Percentiles rank a stretch among this genome's conserved stretches.
These are phyloP conservation scores for Coniochaeta prunicola DNA, from an alignment of 2,329 filamentous ascomycete genomes.

Conservation along the genomic window DNA sequence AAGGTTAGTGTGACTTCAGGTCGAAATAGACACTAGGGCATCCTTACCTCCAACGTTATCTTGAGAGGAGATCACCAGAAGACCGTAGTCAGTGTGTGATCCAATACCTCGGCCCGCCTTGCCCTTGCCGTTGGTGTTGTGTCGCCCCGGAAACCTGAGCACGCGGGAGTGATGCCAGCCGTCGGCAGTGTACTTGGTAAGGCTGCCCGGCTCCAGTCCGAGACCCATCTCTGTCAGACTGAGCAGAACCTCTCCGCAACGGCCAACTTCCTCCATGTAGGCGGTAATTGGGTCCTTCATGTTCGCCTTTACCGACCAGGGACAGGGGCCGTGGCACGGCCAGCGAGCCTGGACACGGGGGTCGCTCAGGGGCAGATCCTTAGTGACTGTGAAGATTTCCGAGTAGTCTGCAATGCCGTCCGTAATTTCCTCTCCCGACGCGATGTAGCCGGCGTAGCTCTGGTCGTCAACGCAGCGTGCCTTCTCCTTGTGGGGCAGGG, in stretches of 20 bases:
- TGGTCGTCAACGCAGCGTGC: constrained; percentile 33
- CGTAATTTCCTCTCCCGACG: constrained; percentile 40
- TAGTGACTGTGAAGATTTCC: constrained; percentile 45
- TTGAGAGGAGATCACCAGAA: constrained; percentile 42
- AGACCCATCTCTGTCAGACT: constrained; percentile 38
- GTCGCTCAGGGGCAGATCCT: constrained; percentile 32
- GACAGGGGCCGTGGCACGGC: constrained; percentile 42
- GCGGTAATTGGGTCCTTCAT: constrained; percentile 30
- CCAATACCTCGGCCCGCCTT: constrained; percentile 42
- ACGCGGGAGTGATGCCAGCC: constrained; percentile 45
- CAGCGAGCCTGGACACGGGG: constrained; percentile 30
- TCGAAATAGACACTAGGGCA: not conserved
- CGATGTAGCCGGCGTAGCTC: constrained; percentile 41
- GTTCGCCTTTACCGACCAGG: constrained; percentile 32
- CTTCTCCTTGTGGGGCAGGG: constrained; percentile 27
- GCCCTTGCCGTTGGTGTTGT: constrained; percentile 38
- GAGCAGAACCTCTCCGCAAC: constrained; percentile 36
- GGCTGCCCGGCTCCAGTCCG: constrained; percentile 27
- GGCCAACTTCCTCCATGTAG: constrained; percentile 33
- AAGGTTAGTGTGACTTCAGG: not conserved
- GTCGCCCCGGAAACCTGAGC: constrained; percentile 24
- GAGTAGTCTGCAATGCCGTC: constrained; percentile 42
- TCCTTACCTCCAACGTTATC: constrained; percentile 38
- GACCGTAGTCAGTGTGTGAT: constrained; percentile 43
- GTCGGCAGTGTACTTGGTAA: constrained; percentile 34